These are phyloP conservation scores for Phytophthora fragariae DNA, from an alignment of 352 stramenopile species.

Conservation along the genomic window DNA sequence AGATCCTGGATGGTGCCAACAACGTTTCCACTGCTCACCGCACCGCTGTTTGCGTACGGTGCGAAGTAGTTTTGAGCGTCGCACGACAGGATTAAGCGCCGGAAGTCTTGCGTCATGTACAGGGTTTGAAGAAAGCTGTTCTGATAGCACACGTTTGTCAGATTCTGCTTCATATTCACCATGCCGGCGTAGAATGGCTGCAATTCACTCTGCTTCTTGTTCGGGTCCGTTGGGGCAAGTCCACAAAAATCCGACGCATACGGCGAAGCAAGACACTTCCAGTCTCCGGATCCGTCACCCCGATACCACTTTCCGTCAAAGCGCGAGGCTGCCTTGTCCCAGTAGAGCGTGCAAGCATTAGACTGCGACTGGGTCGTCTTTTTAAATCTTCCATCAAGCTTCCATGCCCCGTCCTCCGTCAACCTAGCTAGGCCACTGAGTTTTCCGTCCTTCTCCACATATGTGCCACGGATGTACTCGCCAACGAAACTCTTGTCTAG, in stretches of 20 bases:
- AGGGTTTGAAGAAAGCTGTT: slow-evolving; percentile 91
- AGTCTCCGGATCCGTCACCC: slow-evolving; percentile 81
- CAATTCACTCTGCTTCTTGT: slow-evolving; percentile 45
- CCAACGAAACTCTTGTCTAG: slow-evolving; percentile 57
- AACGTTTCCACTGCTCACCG: slow-evolving; percentile 47
- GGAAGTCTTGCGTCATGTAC: slow-evolving; percentile 89
- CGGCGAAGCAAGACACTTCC: slow-evolving; percentile 71
- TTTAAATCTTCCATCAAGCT: slow-evolving; percentile 76
- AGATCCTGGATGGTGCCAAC: slow-evolving; percentile 74
- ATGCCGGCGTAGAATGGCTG: slow-evolving; percentile 86
- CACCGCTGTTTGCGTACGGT: slow-evolving; percentile 33
- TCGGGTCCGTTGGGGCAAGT: slow-evolving; percentile 46
- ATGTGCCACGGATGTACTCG: slow-evolving; percentile 78
- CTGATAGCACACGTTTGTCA: slow-evolving; percentile 93
- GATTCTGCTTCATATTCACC: slow-evolving; percentile 91
- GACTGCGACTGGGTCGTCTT: slow-evolving; percentile 72
- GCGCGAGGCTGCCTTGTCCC: slow-evolving; percentile 56
- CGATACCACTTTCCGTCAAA: slow-evolving; percentile 90
- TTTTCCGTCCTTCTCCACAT: slow-evolving; percentile 75
- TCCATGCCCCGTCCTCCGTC: slow-evolving; percentile 64
- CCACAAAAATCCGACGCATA: slow-evolving; percentile 73
- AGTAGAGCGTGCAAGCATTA: slow-evolving; percentile 76
- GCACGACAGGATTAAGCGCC: slow-evolving; percentile 71
- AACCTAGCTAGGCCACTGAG: slow-evolving; percentile 64
- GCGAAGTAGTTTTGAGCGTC: slow-evolving; percentile 53